Evolutionary conservation across 2,329 filamentous ascomycete species (phyloP).

Genomic region (Corynespora cassiicola): DNA sequence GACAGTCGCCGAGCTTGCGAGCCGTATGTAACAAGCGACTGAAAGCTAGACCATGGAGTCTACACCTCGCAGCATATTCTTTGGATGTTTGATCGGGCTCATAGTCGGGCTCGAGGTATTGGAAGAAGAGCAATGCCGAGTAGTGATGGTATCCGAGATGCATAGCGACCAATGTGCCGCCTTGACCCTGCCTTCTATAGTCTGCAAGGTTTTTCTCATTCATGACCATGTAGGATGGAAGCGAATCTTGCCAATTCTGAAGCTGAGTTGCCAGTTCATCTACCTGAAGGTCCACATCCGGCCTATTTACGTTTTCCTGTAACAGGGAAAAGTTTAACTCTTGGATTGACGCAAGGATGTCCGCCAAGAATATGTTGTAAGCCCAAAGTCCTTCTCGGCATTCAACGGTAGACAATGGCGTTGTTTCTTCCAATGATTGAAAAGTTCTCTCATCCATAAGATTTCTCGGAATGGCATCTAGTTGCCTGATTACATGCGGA

Average conservation of each 20-base stretch:
- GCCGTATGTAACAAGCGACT: conserved; percentile 51
- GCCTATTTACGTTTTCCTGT: conserved; percentile 9
- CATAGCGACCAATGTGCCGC: conserved; percentile 52
- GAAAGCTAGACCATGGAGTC: conserved; percentile 44
- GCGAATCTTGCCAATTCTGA: conserved; percentile 4
- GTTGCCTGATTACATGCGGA: conserved; percentile 34
- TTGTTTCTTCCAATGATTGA: conserved; percentile 34
- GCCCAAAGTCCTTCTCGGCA: conserved; percentile 42
- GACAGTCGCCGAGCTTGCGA: conserved; percentile 44
- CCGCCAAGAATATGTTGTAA: conserved; percentile 48
- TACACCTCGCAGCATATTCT: conserved; percentile 23
- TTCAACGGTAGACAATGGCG: conserved; percentile 27
- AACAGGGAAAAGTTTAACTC: conserved; percentile 46
- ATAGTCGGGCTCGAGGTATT: conserved; percentile 48
- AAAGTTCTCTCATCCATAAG: conserved; percentile 48
- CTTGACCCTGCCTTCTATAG: conserved; percentile 49
- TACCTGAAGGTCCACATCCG: conserved; percentile 5
- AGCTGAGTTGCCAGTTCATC: conserved; percentile 2
- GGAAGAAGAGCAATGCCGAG: conserved; percentile 56
- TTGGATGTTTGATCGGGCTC: conserved; percentile 15
- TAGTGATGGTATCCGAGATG: conserved; percentile 58
- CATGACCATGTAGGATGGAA: conserved; percentile 5
- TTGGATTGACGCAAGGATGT: conserved; percentile 51
- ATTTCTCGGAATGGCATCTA: conserved; percentile 9
- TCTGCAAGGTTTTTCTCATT: conserved; percentile 43